Percentiles rank a stretch among this genome's conserved stretches.
Evolutionary conservation across 2,329 filamentous ascomycete genomes (phyloP).

Genomic region (Aplosporella prunicola): DNA sequence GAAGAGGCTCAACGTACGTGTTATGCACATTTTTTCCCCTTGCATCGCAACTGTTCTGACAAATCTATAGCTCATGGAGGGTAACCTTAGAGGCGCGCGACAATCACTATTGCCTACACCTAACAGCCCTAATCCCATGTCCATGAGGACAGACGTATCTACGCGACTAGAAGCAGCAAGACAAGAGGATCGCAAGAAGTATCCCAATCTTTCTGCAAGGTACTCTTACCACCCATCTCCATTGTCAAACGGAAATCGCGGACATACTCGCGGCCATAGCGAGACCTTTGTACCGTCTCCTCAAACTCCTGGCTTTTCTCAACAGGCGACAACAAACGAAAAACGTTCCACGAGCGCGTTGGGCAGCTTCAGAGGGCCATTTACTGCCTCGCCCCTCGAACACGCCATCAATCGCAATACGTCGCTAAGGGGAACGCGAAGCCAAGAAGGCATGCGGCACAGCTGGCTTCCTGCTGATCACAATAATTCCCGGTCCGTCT

Average conservation of each 20-base stretch:
- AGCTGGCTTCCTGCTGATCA: slow-evolving; percentile 6
- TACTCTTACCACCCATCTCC: slow-evolving; percentile 18
- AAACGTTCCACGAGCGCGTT: slow-evolving; percentile 32
- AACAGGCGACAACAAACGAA: slow-evolving; percentile 13
- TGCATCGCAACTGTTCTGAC: slow-evolving; percentile 17
- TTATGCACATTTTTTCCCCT: neutral
- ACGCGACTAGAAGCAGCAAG: too few species aligned
- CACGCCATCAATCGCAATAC: slow-evolving; percentile 2
- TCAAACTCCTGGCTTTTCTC: slow-evolving; percentile 16
- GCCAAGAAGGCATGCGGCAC: slow-evolving; percentile 31
- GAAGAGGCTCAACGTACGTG: slow-evolving; percentile 68
- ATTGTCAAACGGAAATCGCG: slow-evolving; percentile 21
- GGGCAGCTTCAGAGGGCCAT: slow-evolving; percentile 27
- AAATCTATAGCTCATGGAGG: slow-evolving; percentile 71
- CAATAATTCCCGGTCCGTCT: slow-evolving; percentile 1
- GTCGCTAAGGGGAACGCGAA: slow-evolving; percentile 30
- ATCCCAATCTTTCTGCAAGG: too few species aligned
- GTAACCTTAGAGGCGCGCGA: slow-evolving; percentile 72
- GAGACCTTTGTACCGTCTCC: slow-evolving; percentile 31
- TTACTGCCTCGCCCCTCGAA: slow-evolving; percentile 17
- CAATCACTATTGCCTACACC: slow-evolving; percentile 48
- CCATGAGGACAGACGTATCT: too few species aligned
- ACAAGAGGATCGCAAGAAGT: slow-evolving; percentile 21
- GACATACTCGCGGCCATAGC: slow-evolving; percentile 32
- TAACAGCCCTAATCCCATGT: slow-evolving; percentile 16